A percentile compares a stretch with the other conserved stretches of the same genome.
phyloP scores from a whole-genome alignment of 192 early-diverging fungal genomes.

The Mycoemilia scoparia region DNA sequence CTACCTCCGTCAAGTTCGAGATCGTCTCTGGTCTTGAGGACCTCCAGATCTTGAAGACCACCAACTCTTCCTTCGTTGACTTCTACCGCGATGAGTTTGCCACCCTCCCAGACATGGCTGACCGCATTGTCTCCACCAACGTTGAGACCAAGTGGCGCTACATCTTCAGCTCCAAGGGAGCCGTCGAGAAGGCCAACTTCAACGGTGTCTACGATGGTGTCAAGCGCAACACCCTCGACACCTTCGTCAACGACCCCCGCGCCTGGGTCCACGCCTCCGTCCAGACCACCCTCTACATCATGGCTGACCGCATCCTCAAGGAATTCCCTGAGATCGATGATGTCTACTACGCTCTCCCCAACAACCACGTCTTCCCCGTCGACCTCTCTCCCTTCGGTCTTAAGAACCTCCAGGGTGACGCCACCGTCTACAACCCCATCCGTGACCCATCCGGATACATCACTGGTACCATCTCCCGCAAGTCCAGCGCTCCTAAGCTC shows the following conservation, averaged over 20 bases:
- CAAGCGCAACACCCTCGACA: slow-evolving; percentile 42
- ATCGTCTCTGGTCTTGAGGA: slow-evolving; percentile 50
- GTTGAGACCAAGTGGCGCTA: slow-evolving; percentile 44
- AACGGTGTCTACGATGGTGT: slow-evolving; percentile 30
- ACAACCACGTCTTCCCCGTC: slow-evolving; percentile 58
- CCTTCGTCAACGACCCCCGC: slow-evolving; percentile 54
- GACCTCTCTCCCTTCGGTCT: slow-evolving; percentile 53
- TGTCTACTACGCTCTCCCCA: slow-evolving; percentile 54
- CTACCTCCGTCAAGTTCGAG: slow-evolving; percentile 5
- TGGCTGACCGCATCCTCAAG: slow-evolving; percentile 44
- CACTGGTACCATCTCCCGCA: slow-evolving; percentile 45
- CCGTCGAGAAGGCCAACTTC: slow-evolving; percentile 17
- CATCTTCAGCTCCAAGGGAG: not conserved
- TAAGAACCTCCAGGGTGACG: slow-evolving; percentile 43
- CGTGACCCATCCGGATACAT: slow-evolving; percentile 58
- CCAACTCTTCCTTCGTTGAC: slow-evolving; percentile 56
- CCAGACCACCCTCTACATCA: slow-evolving; percentile 62
- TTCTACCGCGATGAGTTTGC: slow-evolving; percentile 57
- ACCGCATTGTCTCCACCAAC: slow-evolving; percentile 59
- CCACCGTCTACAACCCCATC: slow-evolving; percentile 55
- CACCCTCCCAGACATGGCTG: slow-evolving; percentile 50
- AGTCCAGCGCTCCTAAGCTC: slow-evolving; percentile 8
- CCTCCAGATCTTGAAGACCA: slow-evolving; percentile 65
- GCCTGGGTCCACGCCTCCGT: slow-evolving; percentile 48
- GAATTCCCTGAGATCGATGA: slow-evolving; percentile 36